Conservation (phyloP, 208 protist species). For the Trichomonas tenax region DNA sequence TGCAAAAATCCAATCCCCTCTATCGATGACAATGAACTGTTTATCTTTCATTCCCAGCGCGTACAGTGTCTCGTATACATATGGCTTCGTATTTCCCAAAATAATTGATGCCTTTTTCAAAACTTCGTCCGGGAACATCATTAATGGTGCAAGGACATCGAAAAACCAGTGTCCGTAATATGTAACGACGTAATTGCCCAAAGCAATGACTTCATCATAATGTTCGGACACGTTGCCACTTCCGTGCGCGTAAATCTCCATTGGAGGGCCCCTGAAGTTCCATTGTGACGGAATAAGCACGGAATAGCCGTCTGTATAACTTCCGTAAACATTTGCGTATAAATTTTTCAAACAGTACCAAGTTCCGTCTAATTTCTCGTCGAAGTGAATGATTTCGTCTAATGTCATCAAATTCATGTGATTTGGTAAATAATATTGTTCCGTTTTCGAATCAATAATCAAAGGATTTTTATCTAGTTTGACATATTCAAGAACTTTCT, state of each 20-base stretch:
- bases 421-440: neutral
- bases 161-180: neutral
- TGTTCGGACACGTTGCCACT: neutral
- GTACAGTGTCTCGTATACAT: neutral
- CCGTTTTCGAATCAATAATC: neutral
- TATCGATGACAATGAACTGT: neutral
- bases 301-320: neutral
- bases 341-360: neutral
- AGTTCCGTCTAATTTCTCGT: neutral
- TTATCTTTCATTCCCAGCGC: neutral
- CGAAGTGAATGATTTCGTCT: neutral
- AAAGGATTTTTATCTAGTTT: neutral
- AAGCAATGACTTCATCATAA: neutral
- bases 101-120: neutral
- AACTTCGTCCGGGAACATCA: neutral
- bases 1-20: neutral
- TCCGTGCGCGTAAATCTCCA: neutral
- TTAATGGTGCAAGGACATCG: neutral
- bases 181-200: neutral
- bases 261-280: neutral
- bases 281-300: neutral
- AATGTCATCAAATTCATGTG: neutral
- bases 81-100: neutral
- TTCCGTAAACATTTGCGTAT: neutral
- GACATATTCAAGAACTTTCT: neutral